Conservation (phyloP, 352 stramenopile species). For the Globisporangium ultimum region DNA sequence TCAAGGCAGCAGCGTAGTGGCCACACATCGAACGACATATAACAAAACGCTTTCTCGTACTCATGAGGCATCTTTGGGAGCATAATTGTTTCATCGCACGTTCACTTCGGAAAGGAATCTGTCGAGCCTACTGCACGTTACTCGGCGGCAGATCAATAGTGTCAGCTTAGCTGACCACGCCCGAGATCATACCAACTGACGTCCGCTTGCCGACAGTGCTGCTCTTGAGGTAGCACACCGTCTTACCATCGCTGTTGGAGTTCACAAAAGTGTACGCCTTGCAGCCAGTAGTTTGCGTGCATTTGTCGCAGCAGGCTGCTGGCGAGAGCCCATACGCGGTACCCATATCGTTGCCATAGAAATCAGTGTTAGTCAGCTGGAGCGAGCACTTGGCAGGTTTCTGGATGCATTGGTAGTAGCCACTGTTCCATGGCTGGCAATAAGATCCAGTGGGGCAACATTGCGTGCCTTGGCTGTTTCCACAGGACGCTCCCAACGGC, state of each 20-base stretch:
- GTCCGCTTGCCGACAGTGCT: background rate
- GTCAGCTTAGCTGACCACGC: background rate
- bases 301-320: conserved; percentile 14
- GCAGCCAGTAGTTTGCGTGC: conserved; percentile 17
- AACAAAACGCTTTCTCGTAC: too few species aligned
- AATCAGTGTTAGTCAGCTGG: conserved; percentile 13
- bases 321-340: conserved; percentile 11
- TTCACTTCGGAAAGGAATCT: background rate
- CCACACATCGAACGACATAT: too few species aligned
- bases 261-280: conserved; percentile 27
- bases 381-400: conserved; percentile 8
- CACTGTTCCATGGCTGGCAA: conserved; percentile 25
- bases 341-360: conserved; percentile 17
- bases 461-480: background rate
- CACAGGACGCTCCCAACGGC: background rate
- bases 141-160: background rate
- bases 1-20: too few species aligned
- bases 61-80: too few species aligned
- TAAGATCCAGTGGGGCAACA: conserved; percentile 4
- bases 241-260: background rate
- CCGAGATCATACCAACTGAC: background rate
- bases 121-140: background rate
- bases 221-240: conserved; percentile 11
- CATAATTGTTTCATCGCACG: too few species aligned
- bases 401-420: conserved; percentile 28